Percentiles rank a stretch among this genome's conserved stretches.
Evolutionary conservation across 306 rosid species (phyloP).

Genomic region (Canavalia gladiata): DNA sequence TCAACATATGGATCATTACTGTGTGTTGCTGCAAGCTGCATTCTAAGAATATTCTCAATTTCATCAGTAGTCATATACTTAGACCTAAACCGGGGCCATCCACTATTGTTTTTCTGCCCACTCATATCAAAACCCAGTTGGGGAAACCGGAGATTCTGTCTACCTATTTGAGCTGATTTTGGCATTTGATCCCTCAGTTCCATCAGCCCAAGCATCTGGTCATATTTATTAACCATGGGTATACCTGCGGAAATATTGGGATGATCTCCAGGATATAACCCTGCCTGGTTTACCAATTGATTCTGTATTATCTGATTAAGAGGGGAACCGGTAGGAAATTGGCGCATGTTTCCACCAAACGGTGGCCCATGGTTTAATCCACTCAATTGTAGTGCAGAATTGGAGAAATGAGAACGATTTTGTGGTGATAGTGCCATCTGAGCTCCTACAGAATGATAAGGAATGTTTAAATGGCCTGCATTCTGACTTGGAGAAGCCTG

Average conservation of each 20-base stretch:
- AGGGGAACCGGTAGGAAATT: conserved; percentile 58
- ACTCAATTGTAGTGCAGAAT: conserved; percentile 58
- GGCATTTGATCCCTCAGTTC: conserved; percentile 88
- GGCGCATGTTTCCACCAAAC: conserved; percentile 58
- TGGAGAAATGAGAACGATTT: conserved; percentile 61
- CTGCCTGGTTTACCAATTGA: conserved; percentile 60
- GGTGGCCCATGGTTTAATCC: conserved; percentile 59
- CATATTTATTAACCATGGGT: conserved; percentile 74
- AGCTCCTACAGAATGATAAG: conserved; percentile 56
- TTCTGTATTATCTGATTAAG: conserved; percentile 58
- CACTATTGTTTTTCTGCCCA: conserved; percentile 64
- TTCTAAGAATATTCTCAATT: conserved; percentile 85
- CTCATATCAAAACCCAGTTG: conserved; percentile 73
- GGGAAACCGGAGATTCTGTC: conserved; percentile 65
- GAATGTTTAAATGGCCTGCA: conserved; percentile 54
- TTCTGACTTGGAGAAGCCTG: conserved; percentile 60
- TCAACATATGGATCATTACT: conserved; percentile 98
- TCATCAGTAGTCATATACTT: conserved; percentile 90
- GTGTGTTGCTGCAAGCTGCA: conserved; percentile 97
- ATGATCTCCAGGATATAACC: conserved; percentile 64
- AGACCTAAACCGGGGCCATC: conserved; percentile 87
- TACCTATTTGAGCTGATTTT: conserved; percentile 65
- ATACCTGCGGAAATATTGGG: conserved; percentile 69
- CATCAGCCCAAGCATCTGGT: conserved; percentile 79
- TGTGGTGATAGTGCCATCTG: conserved; percentile 61